Base-by-base conservation (phyloP, 176 grass and related monocot genomes). In the Coix lacrymajobi region DNA sequence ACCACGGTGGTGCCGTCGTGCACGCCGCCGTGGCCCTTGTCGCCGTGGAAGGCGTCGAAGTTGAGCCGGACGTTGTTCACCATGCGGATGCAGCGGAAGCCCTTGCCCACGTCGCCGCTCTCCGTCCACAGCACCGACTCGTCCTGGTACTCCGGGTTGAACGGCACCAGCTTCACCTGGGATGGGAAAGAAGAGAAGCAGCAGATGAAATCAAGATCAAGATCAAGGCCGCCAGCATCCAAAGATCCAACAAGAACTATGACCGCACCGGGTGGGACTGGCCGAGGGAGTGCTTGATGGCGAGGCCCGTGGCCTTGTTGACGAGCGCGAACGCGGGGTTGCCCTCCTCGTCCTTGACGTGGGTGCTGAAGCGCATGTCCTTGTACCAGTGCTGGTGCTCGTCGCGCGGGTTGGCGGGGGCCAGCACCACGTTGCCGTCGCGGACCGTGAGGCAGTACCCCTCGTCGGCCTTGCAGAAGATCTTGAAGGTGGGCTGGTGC, bases 81-180 rank as follows among this genome's bases (percentile, higher is more conserved):
- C 91, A 93, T 97, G 44, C 91, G 88, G 72, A 97, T 93, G 86
- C 94, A 93, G 71, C 94, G 88, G 88, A 91, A 97, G 40, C 88
- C 86, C 32, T 93, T 80, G 13, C 91, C 94, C 0, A 93, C 86
- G 67, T 97, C 94, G 54, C 58, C 43, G 85, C 90, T 92, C 88
- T 96, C 93, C 26, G 93, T 90, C 93, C 93, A 96, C 71, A 96
- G 80, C 62, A 96, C 75, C 0, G 93, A 92, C 76, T 96, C 93
- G 75, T 96, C 93, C 3, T 79, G 73, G 62, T 75, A 88, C 12
- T 95, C 75, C 3, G 90, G 85, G 39, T 92, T 92, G 85, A 78
- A 96, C 1, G 85, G 88, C 56, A 87, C 76, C 30, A 91, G 72
- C 49, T 92, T 81, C 85, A 97, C 94, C 94, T 97, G n/a, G n/a